Percentiles rank a stretch among this genome's conserved stretches.
Conservation (phyloP, 805 yeast species). For the Metschnikowia drakensbergensis region DNA sequence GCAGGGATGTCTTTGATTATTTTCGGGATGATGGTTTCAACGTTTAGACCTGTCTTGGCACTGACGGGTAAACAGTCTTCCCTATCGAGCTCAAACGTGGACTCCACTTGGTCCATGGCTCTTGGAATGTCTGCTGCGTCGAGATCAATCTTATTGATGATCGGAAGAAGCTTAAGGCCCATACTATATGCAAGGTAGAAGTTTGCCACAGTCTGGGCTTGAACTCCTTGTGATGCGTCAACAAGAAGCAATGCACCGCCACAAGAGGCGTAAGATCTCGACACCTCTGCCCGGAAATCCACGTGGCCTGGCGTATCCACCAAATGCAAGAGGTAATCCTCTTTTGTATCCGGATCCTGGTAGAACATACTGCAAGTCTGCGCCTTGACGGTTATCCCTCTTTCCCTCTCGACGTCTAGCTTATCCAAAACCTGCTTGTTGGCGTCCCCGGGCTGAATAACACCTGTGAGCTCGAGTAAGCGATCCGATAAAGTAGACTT, state of each 20-base stretch:
- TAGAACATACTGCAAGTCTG: slow-evolving; percentile 95
- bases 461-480: slow-evolving; percentile 82
- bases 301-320: slow-evolving; percentile 99
- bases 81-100: slow-evolving; percentile 72
- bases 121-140: slow-evolving; percentile 80
- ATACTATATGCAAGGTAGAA: slow-evolving; percentile 85
- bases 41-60: slow-evolving; percentile 87
- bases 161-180: slow-evolving; percentile 78
- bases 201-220: slow-evolving; percentile 98
- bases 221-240: slow-evolving; percentile 95
- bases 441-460: slow-evolving; percentile 61
- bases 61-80: slow-evolving; percentile 79
- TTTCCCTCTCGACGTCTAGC: slow-evolving; percentile 89
- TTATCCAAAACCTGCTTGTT: slow-evolving; percentile 86
- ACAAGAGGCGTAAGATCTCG: slow-evolving; percentile 92
- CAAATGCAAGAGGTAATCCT: slow-evolving; percentile 80
- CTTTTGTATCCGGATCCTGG: slow-evolving; percentile 48
- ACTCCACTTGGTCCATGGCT: slow-evolving; percentile 80
- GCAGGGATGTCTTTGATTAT: slow-evolving; percentile 78
- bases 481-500: slow-evolving; percentile 89
- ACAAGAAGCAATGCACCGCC: slow-evolving; percentile 88
- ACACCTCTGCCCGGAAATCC: slow-evolving; percentile 90
- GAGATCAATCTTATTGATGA: slow-evolving; percentile 86
- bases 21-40: slow-evolving; percentile 73
- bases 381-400: slow-evolving; percentile 96